phyloP scores from a whole-genome alignment of 139 green algal species.

The Chlorella ohadii region DNA sequence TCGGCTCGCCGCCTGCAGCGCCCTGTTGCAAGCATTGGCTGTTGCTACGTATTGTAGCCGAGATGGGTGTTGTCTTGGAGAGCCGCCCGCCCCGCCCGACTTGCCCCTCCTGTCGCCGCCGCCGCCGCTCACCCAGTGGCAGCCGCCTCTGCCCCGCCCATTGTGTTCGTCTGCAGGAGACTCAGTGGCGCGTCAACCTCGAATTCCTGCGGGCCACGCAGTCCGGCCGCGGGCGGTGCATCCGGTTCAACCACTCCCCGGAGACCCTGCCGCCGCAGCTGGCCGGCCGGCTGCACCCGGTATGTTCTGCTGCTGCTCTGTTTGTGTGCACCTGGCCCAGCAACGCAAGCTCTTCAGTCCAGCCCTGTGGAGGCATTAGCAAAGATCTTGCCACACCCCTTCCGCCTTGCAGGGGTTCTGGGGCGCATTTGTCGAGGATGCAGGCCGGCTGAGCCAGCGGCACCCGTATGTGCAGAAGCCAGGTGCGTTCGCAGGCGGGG shows the following conservation, averaged over 20 bases:
- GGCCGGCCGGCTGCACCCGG: constrained; percentile 26
- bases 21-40: too few relatives aligned
- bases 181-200: constrained; percentile 37
- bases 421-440: constrained; percentile 30
- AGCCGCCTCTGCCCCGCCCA: neutral
- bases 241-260: constrained; percentile 45
- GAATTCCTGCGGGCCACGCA: constrained; percentile 48
- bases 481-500: too few relatives aligned
- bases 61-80: too few relatives aligned
- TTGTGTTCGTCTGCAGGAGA: constrained; percentile 42
- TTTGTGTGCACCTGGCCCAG: too few relatives aligned
- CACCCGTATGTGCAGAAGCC: constrained; percentile 43
- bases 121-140: neutral
- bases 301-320: neutral
- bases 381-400: too few relatives aligned
- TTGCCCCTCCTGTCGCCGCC: neutral
- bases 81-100: neutral
- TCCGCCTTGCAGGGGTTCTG: constrained; percentile 32
- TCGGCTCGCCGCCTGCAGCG: too few relatives aligned
- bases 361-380: too few relatives aligned
- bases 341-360: too few relatives aligned
- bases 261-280: constrained; percentile 37
- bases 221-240: constrained; percentile 28
- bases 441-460: constrained; percentile 21
- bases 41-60: too few relatives aligned